Percentiles rank a stretch among this genome's conserved stretches.
Conservation (phyloP, 2,329 filamentous ascomycete species). For the Aspergillaceae sp. region DNA sequence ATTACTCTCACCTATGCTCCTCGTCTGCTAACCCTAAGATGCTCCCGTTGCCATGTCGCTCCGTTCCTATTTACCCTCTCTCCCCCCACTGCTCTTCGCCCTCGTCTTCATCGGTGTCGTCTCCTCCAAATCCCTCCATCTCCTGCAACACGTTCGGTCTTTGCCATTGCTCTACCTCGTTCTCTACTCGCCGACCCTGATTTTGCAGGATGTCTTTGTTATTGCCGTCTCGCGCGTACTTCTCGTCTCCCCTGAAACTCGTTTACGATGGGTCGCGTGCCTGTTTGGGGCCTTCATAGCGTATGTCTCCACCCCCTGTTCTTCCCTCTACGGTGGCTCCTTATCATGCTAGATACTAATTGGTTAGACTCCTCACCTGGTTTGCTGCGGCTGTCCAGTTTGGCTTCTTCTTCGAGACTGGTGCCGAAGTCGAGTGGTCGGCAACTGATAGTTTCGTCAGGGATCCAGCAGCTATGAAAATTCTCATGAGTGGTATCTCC, state of each 20-base stretch:
- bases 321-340: not conserved
- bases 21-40: slow-evolving; percentile 8
- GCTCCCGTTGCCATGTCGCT: slow-evolving; percentile 13
- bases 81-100: slow-evolving; percentile 20
- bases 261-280: slow-evolving; percentile 17
- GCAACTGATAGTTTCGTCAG: slow-evolving; percentile 26
- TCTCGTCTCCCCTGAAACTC: slow-evolving; percentile 16
- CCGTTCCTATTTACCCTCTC: slow-evolving; percentile 10
- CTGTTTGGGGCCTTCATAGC: slow-evolving; percentile 18
- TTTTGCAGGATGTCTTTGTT: slow-evolving; percentile 27
- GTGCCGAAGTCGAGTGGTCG: slow-evolving; percentile 33
- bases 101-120: slow-evolving; percentile 25
- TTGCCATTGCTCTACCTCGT: slow-evolving; percentile 25
- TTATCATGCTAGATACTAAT: slow-evolving; percentile 2
- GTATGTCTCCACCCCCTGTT: slow-evolving; percentile 11
- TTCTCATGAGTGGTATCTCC: slow-evolving; percentile 28
- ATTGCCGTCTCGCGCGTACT: slow-evolving; percentile 22
- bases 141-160: slow-evolving; percentile 24
- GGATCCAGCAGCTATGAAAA: slow-evolving; percentile 30
- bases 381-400: slow-evolving; percentile 28
- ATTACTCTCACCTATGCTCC: too few relatives aligned
- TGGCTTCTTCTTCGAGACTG: slow-evolving; percentile 33
- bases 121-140: slow-evolving; percentile 25
- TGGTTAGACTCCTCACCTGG: slow-evolving; percentile 20
- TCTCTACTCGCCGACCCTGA: slow-evolving; percentile 32